Base-by-base conservation (phyloP, 2,329 filamentous ascomycete genomes). In the Alternaria rosae region DNA sequence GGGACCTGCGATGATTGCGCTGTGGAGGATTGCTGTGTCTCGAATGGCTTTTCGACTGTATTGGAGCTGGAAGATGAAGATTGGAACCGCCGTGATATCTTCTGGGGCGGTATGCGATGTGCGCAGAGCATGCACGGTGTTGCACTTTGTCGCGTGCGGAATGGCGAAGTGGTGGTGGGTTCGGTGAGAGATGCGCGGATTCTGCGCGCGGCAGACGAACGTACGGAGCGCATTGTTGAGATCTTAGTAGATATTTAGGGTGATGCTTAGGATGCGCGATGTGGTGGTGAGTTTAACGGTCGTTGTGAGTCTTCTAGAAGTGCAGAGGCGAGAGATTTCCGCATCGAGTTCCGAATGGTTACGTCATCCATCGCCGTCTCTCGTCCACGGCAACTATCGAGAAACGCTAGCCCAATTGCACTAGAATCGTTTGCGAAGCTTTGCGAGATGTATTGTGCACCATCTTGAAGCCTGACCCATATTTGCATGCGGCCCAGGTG, bases 61-160 rank as follows among this genome's bases (percentile, higher is more conserved):
- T 64, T 62, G 1, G 64, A 43, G 6, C 62, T 44, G 9, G 62
- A 53, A 5, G 66, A 38, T 7, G 74, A 73, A 1, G 73, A 76
- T 53, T 76, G 73, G 17, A 67, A 61, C 45, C 73, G 70, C 3
- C 67, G 74, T 26, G 64, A 30, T 21, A 58, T 21, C 54, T 28
- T 13, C 43, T 53, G 64, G 26, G 62, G 51, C 17, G 64, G 44
- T 56, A 60, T 60, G 20, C 59, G 58, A 48, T 71, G 61, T 11
- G 68, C 54, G 67, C 70, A 77, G 54, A 73, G 59, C 23, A 76
- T 47, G 43, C 72, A 78, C 66, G 70, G 63, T 52, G 68, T 53
- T 48, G 65, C 50, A 38, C 53, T 62, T 62, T 55, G 69, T 62
- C 62, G 68, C 28, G 64, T 59, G 47, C 64, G 69, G 25, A 69